Percentiles rank a stretch among this genome's conserved stretches.
Evolutionary conservation across 2,329 filamentous ascomycete species (phyloP).

Genomic region (Ophiostoma piceae): DNA sequence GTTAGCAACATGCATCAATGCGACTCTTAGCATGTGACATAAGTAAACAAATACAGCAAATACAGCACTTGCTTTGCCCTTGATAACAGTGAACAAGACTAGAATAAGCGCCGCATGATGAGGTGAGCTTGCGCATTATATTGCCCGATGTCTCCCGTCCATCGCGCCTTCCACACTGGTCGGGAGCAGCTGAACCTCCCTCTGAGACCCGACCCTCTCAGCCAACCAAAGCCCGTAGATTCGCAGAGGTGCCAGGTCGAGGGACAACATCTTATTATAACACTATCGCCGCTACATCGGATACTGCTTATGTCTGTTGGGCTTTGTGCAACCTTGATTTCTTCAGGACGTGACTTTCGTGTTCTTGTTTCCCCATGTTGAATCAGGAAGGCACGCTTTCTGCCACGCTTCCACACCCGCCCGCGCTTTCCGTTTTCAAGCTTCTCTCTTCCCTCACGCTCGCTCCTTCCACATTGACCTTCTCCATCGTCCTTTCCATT

Average conservation of each 20-base stretch:
- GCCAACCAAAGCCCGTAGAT: neutral
- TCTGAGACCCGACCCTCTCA: neutral
- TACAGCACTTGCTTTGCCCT: neutral
- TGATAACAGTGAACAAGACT: neutral
- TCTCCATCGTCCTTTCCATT: neutral
- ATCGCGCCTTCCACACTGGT: slow-evolving; percentile 4
- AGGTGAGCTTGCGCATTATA: neutral
- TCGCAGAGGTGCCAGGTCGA: neutral
- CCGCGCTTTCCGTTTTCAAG: neutral
- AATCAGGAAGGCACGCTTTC: neutral
- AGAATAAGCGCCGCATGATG: neutral
- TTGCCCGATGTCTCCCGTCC: neutral
- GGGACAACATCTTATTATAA: neutral
- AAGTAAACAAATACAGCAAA: slow-evolving; percentile 7
- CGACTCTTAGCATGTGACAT: neutral
- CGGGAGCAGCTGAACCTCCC: slow-evolving; percentile 9
- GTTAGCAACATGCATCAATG: neutral
- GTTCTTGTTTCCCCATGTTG: neutral
- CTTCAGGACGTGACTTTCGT: neutral
- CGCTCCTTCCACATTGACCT: neutral
- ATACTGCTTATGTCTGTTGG: neutral
- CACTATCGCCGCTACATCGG: neutral
- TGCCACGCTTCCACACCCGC: neutral
- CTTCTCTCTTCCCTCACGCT: neutral
- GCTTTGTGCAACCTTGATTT: neutral